These are phyloP conservation scores for Plantago lanceolata DNA, from an alignment of 305 asterid species.

Conservation along the genomic window DNA sequence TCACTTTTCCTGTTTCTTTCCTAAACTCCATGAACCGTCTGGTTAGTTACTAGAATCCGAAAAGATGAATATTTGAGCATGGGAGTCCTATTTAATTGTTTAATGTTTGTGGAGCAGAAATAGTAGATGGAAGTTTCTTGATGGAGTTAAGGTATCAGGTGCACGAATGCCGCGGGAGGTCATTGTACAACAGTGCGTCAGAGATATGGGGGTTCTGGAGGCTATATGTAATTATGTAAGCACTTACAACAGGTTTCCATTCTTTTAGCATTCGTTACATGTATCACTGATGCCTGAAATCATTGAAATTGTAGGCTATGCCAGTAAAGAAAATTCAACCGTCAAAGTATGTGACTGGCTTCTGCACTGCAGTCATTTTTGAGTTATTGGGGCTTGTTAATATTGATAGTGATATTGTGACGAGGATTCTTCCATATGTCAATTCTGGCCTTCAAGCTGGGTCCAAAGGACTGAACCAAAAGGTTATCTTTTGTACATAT, in stretches of 20 bases:
- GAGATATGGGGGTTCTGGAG: slow-evolving; percentile 76
- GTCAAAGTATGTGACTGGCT: slow-evolving; percentile 51
- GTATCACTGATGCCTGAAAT: slow-evolving; percentile 25
- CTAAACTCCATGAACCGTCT: slow-evolving; percentile 2
- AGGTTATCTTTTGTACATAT: slow-evolving; percentile 41
- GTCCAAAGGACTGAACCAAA: slow-evolving; percentile 54
- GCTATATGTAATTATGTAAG: slow-evolving; percentile 75
- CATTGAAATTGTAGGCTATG: slow-evolving; percentile 46
- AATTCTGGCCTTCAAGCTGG: slow-evolving; percentile 56
- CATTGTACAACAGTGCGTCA: slow-evolving; percentile 73
- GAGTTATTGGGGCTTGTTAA: slow-evolving; percentile 65
- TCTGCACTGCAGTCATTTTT: slow-evolving; percentile 77
- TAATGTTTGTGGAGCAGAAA: slow-evolving; percentile 53
- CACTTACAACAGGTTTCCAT: slow-evolving; percentile 14
- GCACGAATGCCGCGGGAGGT: slow-evolving; percentile 78
- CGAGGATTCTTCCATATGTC: slow-evolving; percentile 68
- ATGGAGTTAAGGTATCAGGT: slow-evolving; percentile 80
- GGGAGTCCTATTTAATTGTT: slow-evolving; percentile 19
- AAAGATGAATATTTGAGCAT: slow-evolving; percentile 7
- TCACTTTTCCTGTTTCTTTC: slow-evolving; percentile 8
- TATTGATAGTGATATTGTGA: slow-evolving; percentile 53
- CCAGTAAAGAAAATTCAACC: slow-evolving; percentile 60
- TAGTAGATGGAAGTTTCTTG: slow-evolving; percentile 81
- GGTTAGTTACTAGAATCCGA: background rate
- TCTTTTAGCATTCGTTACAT: slow-evolving; percentile 14